These are phyloP conservation scores for Lasiosphaeria miniovina DNA, from an alignment of 495 filamentous ascomycete species.

Conservation along the genomic window DNA sequence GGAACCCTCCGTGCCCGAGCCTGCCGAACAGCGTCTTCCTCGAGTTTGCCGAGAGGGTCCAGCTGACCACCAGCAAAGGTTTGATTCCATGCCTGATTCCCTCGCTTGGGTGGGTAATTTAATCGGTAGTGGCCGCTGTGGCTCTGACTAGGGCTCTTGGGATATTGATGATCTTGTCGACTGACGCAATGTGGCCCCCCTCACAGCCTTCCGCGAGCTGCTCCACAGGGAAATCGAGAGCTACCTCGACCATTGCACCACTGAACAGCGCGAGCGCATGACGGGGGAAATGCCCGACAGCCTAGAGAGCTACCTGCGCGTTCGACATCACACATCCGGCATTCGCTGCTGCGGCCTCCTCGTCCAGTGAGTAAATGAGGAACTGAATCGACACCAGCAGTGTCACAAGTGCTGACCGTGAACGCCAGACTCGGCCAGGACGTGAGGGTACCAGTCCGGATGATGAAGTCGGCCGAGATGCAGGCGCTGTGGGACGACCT, in stretches of 20 bases:
- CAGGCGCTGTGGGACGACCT: constrained; percentile 14
- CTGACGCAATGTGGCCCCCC: neutral
- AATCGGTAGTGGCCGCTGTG: too few species aligned
- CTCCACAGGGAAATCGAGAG: constrained; percentile 10
- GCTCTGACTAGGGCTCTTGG: too few species aligned
- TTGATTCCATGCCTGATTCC: neutral
- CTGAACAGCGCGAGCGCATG: constrained; percentile 14
- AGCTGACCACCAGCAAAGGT: neutral
- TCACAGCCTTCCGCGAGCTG: constrained; percentile 5
- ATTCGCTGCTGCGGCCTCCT: constrained; percentile 7
- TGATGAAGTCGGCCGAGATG: constrained; percentile 11
- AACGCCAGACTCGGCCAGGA: neutral
- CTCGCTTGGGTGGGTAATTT: too few species aligned
- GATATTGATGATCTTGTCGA: too few species aligned
- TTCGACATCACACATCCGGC: constrained; percentile 9
- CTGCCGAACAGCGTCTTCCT: constrained; percentile 11
- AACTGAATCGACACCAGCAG: neutral
- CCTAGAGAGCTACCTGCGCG: constrained; percentile 12
- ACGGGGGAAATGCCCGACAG: constrained; percentile 4
- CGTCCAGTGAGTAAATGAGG: constrained; percentile 3
- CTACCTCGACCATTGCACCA: constrained; percentile 12
- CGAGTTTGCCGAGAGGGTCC: constrained; percentile 6
- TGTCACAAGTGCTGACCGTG: neutral
- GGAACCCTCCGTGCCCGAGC: constrained; percentile 10
- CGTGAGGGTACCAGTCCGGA: constrained; percentile 2